phyloP scores from a whole-genome alignment of 768 basidiomycete genomes.

The Russula sp. region DNA sequence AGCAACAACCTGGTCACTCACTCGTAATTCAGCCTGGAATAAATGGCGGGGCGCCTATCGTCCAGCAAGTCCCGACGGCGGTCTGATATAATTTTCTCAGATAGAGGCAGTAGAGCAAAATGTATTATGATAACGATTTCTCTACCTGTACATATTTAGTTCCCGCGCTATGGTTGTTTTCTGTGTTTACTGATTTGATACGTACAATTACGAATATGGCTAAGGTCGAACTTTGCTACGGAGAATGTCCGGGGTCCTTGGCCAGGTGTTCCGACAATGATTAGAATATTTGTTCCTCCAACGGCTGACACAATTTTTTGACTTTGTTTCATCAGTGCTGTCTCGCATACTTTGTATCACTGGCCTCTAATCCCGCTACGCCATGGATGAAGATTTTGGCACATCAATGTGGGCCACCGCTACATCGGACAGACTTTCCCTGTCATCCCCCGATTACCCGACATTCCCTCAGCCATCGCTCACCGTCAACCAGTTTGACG shows the following conservation, averaged over 20 bases:
- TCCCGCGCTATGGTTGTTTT: background rate
- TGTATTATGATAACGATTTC: background rate
- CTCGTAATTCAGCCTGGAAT: constrained; percentile 26
- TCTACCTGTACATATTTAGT: constrained; percentile 2
- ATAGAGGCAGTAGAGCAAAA: background rate
- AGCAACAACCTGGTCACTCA: constrained; percentile 24
- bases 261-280: background rate
- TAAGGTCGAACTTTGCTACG: background rate
- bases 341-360: background rate
- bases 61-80: constrained; percentile 12
- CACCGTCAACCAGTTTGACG: constrained; percentile 40
- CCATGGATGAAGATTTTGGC: constrained; percentile 73
- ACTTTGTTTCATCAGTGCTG: no score
- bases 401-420: constrained; percentile 69
- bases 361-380: background rate
- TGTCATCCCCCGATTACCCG: constrained; percentile 22
- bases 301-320: background rate
- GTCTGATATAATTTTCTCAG: background rate
- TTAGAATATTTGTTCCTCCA: background rate
- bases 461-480: constrained; percentile 31
- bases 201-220: background rate
- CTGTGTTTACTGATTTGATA: background rate
- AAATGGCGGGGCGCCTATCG: constrained; percentile 14
- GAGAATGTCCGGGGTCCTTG: constrained; percentile 26
- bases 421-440: constrained; percentile 26